Evolutionary conservation across 1,139 yeast species (phyloP).

Genomic region (Zygosaccharomyces pseudobailii): DNA sequence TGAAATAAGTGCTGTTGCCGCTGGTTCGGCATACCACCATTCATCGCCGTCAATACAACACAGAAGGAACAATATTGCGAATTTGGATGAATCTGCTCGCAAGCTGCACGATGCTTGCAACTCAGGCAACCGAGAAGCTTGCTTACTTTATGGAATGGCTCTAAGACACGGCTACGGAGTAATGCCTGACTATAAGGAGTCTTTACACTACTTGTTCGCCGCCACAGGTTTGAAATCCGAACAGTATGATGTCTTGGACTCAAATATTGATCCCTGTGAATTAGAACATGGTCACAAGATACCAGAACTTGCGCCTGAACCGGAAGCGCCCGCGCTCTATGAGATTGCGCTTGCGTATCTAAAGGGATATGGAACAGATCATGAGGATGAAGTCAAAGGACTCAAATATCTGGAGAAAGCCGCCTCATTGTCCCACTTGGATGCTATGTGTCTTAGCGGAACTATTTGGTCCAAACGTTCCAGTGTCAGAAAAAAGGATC

Average conservation of each 20-base stretch:
- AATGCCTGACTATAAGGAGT: conserved; percentile 50
- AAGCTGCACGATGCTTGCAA: conserved; percentile 46
- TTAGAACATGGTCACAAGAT: conserved; percentile 22
- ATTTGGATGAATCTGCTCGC: conserved; percentile 64
- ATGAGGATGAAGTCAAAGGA: conserved; percentile 52
- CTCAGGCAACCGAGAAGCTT: conserved; percentile 59
- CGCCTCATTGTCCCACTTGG: conserved; percentile 63
- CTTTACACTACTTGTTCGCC: conserved; percentile 57
- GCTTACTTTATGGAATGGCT: conserved; percentile 67
- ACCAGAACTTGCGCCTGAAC: conserved; percentile 30
- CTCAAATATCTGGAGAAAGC: conserved; percentile 59
- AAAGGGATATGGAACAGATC: conserved; percentile 55
- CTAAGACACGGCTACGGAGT: conserved; percentile 70
- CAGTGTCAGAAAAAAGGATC: conserved; percentile 54
- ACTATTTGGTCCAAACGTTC: conserved; percentile 61
- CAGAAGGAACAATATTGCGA: conserved; percentile 49
- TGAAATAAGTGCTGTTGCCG: not conserved
- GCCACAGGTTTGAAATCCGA: conserved; percentile 39
- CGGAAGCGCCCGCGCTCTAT: conserved; percentile 41
- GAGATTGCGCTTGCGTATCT: conserved; percentile 61
- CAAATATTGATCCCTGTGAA: conserved; percentile 34
- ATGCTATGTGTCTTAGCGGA: conserved; percentile 70
- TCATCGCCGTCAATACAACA: conserved; percentile 32
- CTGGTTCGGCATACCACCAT: conserved; percentile 9
- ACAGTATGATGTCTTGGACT: conserved; percentile 24